Conservation (phyloP, 2,329 filamentous ascomycete species). For the Seiridium cupressi region DNA sequence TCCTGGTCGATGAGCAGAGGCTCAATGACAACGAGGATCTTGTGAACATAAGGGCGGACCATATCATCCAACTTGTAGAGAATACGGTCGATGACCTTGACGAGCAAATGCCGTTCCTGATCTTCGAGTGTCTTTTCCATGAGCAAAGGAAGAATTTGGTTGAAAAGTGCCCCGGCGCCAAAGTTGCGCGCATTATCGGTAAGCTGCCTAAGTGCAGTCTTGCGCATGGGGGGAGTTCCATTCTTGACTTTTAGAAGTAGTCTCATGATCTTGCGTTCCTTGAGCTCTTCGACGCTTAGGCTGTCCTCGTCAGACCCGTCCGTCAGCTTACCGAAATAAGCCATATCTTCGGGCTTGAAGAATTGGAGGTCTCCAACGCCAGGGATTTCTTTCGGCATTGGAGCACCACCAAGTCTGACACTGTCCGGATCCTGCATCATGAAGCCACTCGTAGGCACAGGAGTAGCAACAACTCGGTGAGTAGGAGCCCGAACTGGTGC, state of each 20-base stretch:
- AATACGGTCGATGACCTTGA: slow-evolving; percentile 98
- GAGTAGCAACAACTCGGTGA: slow-evolving; percentile 71
- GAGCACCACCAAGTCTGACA: slow-evolving; percentile 78
- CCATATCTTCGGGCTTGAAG: slow-evolving; percentile 98
- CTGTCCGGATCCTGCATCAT: slow-evolving; percentile 97
- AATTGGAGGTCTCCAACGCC: slow-evolving; percentile 96
- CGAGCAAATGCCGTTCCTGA: slow-evolving; percentile 94
- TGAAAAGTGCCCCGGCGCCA: slow-evolving; percentile 89
- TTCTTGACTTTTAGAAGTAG: slow-evolving; percentile 98
- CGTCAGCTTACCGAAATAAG: slow-evolving; percentile 96
- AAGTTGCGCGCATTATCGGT: slow-evolving; percentile 98
- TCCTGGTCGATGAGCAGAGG: slow-evolving; percentile 99
- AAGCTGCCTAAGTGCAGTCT: slow-evolving; percentile 93
- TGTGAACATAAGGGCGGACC: slow-evolving; percentile 94
- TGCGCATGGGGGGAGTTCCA: slow-evolving; percentile 96
- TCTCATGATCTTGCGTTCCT: slow-evolving; percentile 98
- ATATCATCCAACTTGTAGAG: slow-evolving; percentile 98
- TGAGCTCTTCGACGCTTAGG: slow-evolving; percentile 90
- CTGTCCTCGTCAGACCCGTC: slow-evolving; percentile 90
- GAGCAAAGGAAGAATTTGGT: slow-evolving; percentile 91
- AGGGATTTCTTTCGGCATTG: slow-evolving; percentile 91
- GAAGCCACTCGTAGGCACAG: slow-evolving; percentile 80
- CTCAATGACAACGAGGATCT: slow-evolving; percentile 97
- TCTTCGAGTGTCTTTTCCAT: slow-evolving; percentile 99
- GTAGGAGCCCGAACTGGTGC: slow-evolving; percentile 76